phyloP scores from a whole-genome alignment of 805 yeast genomes.

The Teunomyces aglyptinius region DNA sequence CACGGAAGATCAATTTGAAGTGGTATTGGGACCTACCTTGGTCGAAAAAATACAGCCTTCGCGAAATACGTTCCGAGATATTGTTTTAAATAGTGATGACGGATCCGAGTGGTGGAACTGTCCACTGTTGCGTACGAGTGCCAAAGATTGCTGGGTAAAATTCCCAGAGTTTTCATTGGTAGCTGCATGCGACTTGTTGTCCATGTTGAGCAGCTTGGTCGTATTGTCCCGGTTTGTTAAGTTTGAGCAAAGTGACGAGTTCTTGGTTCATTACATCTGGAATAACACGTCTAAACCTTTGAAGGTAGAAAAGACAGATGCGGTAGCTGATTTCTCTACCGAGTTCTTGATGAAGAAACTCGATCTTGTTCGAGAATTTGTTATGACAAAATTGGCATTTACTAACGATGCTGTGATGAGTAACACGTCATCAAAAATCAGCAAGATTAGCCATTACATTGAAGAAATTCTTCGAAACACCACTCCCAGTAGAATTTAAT shows the following conservation, averaged over 20 bases:
- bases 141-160: conserved; percentile 18
- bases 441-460: conserved; percentile 16
- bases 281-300: conserved; percentile 5
- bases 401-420: conserved; percentile 7
- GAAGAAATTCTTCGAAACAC: conserved; percentile 14
- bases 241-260: conserved; percentile 4
- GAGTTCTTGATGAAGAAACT: conserved; percentile 9
- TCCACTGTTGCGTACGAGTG: conserved; percentile 6
- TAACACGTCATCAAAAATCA: conserved; percentile 17
- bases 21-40: conserved; percentile 12
- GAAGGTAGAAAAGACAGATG: conserved; percentile 1
- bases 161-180: conserved; percentile 16
- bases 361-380: conserved; percentile 11
- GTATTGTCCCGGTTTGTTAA: conserved; percentile 15
- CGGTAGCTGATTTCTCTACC: conserved; percentile 1
- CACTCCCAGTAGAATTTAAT: not conserved
- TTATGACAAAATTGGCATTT: conserved; percentile 12
- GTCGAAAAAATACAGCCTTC: not conserved
- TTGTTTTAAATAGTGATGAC: not conserved
- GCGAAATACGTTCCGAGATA: not conserved
- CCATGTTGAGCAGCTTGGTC: conserved; percentile 17
- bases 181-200: conserved; percentile 15
- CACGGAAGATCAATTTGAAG: conserved; percentile 8
- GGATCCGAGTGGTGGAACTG: conserved; percentile 26
- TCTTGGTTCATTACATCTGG: not conserved